Evolutionary conservation across 2,329 filamentous ascomycete genomes (phyloP), one percentile per base, ranked within the genome.

Genomic region (Byssoonygena ceratinophila): DNA sequence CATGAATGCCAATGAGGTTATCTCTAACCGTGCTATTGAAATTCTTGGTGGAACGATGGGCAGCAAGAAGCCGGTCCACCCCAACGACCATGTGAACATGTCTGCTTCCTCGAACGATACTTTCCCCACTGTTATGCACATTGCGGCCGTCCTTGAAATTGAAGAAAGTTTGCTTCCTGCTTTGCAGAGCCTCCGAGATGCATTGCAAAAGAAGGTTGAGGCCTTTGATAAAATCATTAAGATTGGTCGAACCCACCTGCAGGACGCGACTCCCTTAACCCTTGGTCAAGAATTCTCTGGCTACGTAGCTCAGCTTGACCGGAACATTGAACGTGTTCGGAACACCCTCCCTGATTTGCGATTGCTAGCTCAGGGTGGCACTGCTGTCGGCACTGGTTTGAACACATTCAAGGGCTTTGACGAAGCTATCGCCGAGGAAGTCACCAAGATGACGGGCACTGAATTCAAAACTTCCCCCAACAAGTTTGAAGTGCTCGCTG

Each of bases 1-100:
- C 82, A 97, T 97, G 92, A 98, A 98, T 76, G 90, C 91, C 69
- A 98, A 98, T 77, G 92, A 98, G 72, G 92, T 98, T 72, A 97
- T 98, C 72, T 96, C 91, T 59, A 98, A 97, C 81, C 87, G 92
- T 60, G 92, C 92, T 59, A 97, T 97, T 71, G 91, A 97, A 77
- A 94, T 97, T 59, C 80, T 97, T 51, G 92, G 92, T 62, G 92
- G 92, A 64, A 79, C 79, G 60, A 95, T 89, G 87, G 92, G 92
- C 63, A 84, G 77, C 80, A 97, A 97, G 84, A 95, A 94, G 78
- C 92, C 92, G 25, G 92, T 98, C 59, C 92, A 98, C 76, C 92
- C 92, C 65, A 98, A 97, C 74, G 92, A 98, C 76, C 92, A 98
- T 71, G 92, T 98, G 72, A 98, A 98, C 81, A 94, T 94, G 82